These are phyloP conservation scores for Allium sativum DNA, from an alignment of 106 monocot genomes.

Conservation along the genomic window DNA sequence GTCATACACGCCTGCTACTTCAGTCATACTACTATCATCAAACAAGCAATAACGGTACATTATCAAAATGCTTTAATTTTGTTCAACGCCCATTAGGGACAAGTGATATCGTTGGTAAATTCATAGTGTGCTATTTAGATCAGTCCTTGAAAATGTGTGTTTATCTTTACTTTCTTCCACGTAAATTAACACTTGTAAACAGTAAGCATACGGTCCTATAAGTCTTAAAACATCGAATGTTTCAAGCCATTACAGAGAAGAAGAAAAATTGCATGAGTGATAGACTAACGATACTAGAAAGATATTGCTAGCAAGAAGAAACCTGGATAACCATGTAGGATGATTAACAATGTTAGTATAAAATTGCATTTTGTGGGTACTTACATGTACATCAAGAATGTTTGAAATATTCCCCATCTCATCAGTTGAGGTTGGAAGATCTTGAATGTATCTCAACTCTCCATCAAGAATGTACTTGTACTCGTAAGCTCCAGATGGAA, in stretches of 20 bases:
- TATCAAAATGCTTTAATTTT: no score
- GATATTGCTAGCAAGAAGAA: neutral
- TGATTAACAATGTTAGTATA: neutral
- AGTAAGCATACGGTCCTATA: neutral
- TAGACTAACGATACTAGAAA: no score
- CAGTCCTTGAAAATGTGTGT: neutral
- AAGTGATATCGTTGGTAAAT: no score
- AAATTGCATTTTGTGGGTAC: constrained; percentile 7
- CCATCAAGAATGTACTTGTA: constrained; percentile 87
- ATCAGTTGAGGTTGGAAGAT: constrained; percentile 59
- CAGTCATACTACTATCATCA: no score
- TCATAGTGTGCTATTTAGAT: no score
- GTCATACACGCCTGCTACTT: no score
- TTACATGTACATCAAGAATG: constrained; percentile 78
- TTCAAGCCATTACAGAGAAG: neutral
- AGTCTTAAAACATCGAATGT: neutral
- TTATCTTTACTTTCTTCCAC: neutral
- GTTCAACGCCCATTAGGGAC: no score
- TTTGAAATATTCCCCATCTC: constrained; percentile 39
- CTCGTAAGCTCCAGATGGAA: constrained; percentile 69
- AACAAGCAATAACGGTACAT: no score
- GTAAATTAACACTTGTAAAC: no score
- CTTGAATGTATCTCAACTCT: constrained; percentile 43
- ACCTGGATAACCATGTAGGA: neutral
- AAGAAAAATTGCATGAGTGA: neutral